phyloP scores from a whole-genome alignment of 306 rosid genomes.

The Vicia faba region DNA sequence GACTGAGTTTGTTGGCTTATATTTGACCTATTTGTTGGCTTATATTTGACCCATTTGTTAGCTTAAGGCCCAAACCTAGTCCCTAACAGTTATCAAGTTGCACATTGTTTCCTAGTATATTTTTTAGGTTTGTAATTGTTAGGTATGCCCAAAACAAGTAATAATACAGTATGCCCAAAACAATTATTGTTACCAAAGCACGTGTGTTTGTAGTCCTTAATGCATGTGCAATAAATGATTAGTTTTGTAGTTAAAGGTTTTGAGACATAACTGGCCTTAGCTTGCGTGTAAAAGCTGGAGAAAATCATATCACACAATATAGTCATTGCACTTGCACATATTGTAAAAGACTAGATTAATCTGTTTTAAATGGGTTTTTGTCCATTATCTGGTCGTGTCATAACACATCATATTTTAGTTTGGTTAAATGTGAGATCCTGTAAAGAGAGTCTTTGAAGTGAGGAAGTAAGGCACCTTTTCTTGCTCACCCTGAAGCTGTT shows the following conservation, averaged over 20 bases:
- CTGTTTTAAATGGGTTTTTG: background rate
- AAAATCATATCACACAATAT: background rate
- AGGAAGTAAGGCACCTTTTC: slow-evolving; percentile 8
- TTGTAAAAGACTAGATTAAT: background rate
- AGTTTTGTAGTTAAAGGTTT: background rate
- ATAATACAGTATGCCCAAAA: too few relatives aligned
- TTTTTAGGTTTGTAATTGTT: too few relatives aligned
- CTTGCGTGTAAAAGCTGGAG: too few relatives aligned
- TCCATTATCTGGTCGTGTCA: background rate
- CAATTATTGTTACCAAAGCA: too few relatives aligned
- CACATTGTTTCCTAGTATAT: too few relatives aligned
- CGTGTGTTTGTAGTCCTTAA: background rate
- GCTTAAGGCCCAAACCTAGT: too few relatives aligned
- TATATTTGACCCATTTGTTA: too few relatives aligned
- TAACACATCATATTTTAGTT: background rate
- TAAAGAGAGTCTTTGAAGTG: background rate
- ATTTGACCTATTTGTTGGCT: too few relatives aligned
- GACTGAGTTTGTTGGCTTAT: too few relatives aligned
- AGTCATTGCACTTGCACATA: background rate
- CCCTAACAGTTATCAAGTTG: too few relatives aligned
- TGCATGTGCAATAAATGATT: background rate
- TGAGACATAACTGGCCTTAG: background rate
- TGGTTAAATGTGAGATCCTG: background rate
- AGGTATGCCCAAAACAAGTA: too few relatives aligned
- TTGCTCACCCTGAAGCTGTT: background rate